Evolutionary conservation across 495 filamentous ascomycete species (phyloP).

Genomic region (Annulohypoxylon stygium): DNA sequence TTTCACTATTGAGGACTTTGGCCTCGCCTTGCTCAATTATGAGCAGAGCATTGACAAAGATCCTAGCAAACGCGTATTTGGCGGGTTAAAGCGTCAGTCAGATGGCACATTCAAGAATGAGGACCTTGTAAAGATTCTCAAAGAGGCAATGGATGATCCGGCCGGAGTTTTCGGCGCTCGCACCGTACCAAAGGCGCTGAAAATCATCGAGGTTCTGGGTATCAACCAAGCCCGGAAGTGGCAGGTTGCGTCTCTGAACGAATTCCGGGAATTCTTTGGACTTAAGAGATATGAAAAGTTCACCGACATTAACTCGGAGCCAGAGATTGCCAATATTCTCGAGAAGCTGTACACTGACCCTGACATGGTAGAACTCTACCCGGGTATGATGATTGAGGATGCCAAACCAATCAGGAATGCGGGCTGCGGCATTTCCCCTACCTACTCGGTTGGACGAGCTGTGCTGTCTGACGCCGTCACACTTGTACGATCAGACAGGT

Average conservation of each 20-base stretch:
- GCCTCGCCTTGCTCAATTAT: slow-evolving; percentile 64
- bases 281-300: slow-evolving; percentile 77
- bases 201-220: slow-evolving; percentile 79
- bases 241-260: slow-evolving; percentile 83
- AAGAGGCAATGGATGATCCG: slow-evolving; percentile 70
- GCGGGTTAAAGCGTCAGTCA: slow-evolving; percentile 65
- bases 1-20: slow-evolving; percentile 67
- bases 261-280: slow-evolving; percentile 82
- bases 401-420: slow-evolving; percentile 72
- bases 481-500: slow-evolving; percentile 83
- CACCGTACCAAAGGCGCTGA: slow-evolving; percentile 76
- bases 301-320: slow-evolving; percentile 83
- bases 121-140: slow-evolving; percentile 71
- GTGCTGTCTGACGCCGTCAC: slow-evolving; percentile 85
- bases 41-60: slow-evolving; percentile 66
- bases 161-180: slow-evolving; percentile 72
- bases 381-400: slow-evolving; percentile 76
- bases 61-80: slow-evolving; percentile 71
- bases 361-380: slow-evolving; percentile 66
- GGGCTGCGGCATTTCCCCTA: slow-evolving; percentile 77
- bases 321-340: slow-evolving; percentile 77
- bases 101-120: slow-evolving; percentile 71
- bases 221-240: slow-evolving; percentile 83
- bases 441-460: slow-evolving; percentile 77
- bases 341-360: slow-evolving; percentile 82